Evolutionary conservation across 2,329 filamentous ascomycete species (phyloP).

Genomic region (Penicillium decumbens): DNA sequence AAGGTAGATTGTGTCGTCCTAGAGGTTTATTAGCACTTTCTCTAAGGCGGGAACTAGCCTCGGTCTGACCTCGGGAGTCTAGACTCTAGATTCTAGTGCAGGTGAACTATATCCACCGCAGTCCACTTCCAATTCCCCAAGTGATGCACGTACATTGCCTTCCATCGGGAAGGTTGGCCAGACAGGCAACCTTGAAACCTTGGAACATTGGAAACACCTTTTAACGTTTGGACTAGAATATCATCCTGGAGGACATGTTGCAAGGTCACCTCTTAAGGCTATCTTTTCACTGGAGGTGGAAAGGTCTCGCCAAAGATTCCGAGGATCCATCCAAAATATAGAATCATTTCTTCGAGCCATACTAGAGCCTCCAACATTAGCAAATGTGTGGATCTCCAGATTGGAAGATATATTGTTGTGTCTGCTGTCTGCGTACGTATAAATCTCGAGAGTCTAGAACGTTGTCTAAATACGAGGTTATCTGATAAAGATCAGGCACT

Average conservation of each 20-base stretch:
- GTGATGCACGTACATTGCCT: background rate
- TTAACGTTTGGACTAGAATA: background rate
- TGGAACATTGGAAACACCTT: background rate
- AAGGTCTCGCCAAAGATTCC: too few species aligned
- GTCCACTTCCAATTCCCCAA: background rate
- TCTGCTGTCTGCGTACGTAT: too few species aligned
- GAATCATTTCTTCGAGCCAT: too few species aligned
- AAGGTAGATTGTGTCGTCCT: background rate
- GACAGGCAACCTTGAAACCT: background rate
- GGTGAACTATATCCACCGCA: background rate
- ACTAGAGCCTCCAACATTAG: too few species aligned
- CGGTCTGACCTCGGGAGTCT: background rate
- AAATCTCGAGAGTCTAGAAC: too few species aligned
- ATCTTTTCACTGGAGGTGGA: too few species aligned
- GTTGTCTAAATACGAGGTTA: too few species aligned
- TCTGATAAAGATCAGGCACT: too few species aligned
- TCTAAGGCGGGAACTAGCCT: background rate
- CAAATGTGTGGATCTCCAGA: too few species aligned
- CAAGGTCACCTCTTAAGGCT: background rate
- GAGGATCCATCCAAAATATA: too few species aligned
- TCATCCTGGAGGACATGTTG: background rate
- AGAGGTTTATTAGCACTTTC: background rate
- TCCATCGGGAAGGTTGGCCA: background rate
- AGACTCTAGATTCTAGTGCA: background rate
- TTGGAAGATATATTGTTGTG: too few species aligned